Base-by-base conservation (phyloP, 192 early-diverging fungal genomes). In the Coemansia reversa region DNA sequence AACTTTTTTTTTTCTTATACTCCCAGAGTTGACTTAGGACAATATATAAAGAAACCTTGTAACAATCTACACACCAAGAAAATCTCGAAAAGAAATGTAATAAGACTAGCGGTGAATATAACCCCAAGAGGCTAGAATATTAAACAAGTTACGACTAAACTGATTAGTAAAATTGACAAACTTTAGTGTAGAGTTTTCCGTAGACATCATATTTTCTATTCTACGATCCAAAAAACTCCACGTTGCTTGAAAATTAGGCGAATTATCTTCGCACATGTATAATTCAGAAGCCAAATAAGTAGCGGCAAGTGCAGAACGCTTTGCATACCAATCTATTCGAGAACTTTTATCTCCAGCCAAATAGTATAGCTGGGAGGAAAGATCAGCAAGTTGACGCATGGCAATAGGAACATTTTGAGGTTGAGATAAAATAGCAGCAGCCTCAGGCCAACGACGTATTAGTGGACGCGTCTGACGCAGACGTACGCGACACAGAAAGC, bases 201-300 rank as follows among this genome's bases (percentile, higher is more conserved):
- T 53, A 3, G 70, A 73, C 2, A 84, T 86, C 47, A 89, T 86
- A 51, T 93, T 88, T 52, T 84, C 72, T n/a, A 98, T 67, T 51
- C 92, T 86, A 30, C 87, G 72, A 52, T 95, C 87, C 53, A 98
- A 77, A 61, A 98, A 96, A 48, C 75, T 76, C 62, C 81, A 88
- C 1, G 95, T 96, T 24, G 86, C 89, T 14, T 66, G 70, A 69
- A 81, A 87, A 45, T 87, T 83, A 11, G 89, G 86, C 7, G 94
- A 93, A 35, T 76, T 74, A 64, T 98, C 95, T 69, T 92, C 90
- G 18, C 90, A 91, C 94, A 98, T 94, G 73, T 89, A 98, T 49
- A 98, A 70, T 73, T 98, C 94, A 0, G 95, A 88, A 0, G 93
- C 86, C 9, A 93, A 83, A 56, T 95, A 98, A 9, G 92, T 87